Conservation (phyloP, 768 basidiomycete species). For the Pleurotus pulmonarius region DNA sequence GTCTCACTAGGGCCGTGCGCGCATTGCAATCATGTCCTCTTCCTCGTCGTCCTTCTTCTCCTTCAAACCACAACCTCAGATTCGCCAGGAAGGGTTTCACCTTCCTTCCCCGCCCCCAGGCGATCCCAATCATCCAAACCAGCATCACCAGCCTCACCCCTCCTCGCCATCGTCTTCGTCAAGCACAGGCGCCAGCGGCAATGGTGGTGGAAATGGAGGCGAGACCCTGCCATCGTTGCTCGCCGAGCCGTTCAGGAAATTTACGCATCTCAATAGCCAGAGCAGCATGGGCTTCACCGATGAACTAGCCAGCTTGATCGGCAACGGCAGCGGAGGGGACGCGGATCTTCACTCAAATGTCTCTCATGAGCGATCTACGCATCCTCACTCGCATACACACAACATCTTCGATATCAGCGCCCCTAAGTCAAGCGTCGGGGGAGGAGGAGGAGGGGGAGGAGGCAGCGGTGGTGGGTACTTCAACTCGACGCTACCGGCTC, state of each 20-base stretch:
- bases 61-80: constrained; percentile 48
- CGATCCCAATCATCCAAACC: constrained; percentile 13
- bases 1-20: neutral
- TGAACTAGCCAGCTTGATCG: constrained; percentile 64
- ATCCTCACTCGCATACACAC: constrained; percentile 32
- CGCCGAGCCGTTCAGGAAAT: constrained; percentile 54
- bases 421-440: constrained; percentile 32
- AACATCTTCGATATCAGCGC: constrained; percentile 55
- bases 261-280: constrained; percentile 24
- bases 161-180: too few species aligned
- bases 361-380: constrained; percentile 15
- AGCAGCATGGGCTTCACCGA: constrained; percentile 55
- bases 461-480: constrained; percentile 32
- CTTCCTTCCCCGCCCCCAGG: constrained; percentile 42
- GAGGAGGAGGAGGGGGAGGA: neutral
- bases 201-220: too few species aligned
- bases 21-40: constrained; percentile 28
- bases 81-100: constrained; percentile 76
- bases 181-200: too few species aligned
- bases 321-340: constrained; percentile 13
- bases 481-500: constrained; percentile 46
- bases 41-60: constrained; percentile 27
- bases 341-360: constrained; percentile 14
- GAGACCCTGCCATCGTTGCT: constrained; percentile 25
- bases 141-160: constrained; percentile 25